A percentile compares a stretch with the other conserved stretches of the same genome.
Conservation (phyloP, 2,329 filamentous ascomycete species). For the Fonsecaea monophora region DNA sequence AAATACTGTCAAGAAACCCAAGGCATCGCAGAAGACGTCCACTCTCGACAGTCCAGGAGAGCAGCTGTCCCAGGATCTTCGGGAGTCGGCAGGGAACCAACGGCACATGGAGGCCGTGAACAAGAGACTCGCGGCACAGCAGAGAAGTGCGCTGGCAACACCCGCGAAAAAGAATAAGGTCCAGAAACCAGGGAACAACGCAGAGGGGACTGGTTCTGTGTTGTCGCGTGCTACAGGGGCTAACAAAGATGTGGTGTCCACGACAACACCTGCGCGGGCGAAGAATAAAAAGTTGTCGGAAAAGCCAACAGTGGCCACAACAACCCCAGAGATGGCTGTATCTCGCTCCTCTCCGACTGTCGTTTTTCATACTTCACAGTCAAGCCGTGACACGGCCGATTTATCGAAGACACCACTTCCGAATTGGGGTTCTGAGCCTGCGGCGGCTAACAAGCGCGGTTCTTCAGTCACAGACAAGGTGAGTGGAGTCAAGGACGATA, state of each 20-base stretch:
- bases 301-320: not conserved
- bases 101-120: not conserved
- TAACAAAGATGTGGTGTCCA: not conserved
- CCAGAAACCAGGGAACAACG: not conserved
- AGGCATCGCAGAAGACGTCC: constrained; percentile 6
- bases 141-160: constrained; percentile 1
- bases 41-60: constrained; percentile 36
- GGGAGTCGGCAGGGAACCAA: constrained; percentile 24
- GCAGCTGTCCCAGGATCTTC: constrained; percentile 36
- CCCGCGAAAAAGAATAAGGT: constrained; percentile 14
- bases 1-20: constrained; percentile 11
- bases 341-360: not conserved
- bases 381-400: not conserved
- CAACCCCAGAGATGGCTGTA: not conserved
- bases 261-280: not conserved
- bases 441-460: not conserved
- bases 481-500: constrained; percentile 9
- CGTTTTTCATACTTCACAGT: not conserved
- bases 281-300: not conserved
- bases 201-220: not conserved
- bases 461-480: not conserved
- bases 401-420: constrained; percentile 19
- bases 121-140: constrained; percentile 21
- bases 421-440: constrained; percentile 20
- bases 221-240: not conserved